A percentile compares a stretch with the other conserved stretches of the same genome.
phyloP scores from a whole-genome alignment of 2,329 filamentous ascomycete genomes.

The Aspergillus phoenicis region DNA sequence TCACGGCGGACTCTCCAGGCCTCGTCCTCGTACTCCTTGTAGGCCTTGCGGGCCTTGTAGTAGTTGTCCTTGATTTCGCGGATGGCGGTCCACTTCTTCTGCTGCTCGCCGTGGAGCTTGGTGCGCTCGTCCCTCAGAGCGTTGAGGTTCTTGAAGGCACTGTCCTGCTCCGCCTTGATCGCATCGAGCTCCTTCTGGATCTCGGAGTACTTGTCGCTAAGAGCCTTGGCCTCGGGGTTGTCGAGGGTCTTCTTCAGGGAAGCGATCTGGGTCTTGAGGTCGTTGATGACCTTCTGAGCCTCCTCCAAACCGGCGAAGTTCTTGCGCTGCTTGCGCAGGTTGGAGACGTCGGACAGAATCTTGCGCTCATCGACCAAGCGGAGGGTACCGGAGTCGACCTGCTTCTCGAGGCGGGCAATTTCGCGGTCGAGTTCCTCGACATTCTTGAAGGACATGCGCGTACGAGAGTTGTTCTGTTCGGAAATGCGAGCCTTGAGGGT shows the following conservation, averaged over 20 bases:
- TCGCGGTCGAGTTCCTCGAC: conserved; percentile 84
- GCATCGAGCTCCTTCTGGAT: conserved; percentile 85
- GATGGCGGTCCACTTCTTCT: conserved; percentile 79
- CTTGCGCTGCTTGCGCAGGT: conserved; percentile 85
- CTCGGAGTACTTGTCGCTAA: conserved; percentile 81
- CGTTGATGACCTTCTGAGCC: conserved; percentile 84
- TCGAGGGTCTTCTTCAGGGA: conserved; percentile 86
- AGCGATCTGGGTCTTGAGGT: conserved; percentile 83
- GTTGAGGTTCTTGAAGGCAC: conserved; percentile 85
- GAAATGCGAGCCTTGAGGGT: conserved; percentile 80
- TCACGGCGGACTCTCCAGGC: conserved; percentile 74
- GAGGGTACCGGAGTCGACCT: conserved; percentile 87
- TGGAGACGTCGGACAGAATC: conserved; percentile 78
- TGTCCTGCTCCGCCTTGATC: conserved; percentile 91
- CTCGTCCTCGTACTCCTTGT: conserved; percentile 79
- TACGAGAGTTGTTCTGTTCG: conserved; percentile 83
- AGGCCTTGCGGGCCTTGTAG: conserved; percentile 80
- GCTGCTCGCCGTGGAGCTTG: conserved; percentile 80
- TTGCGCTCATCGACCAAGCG: conserved; percentile 98
- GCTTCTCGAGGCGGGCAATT: conserved; percentile 77
- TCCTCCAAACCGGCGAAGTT: conserved; percentile 83
- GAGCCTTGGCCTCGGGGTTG: conserved; percentile 84
- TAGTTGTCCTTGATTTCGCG: conserved; percentile 89
- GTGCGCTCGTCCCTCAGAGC: conserved; percentile 81
- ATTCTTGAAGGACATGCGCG: conserved; percentile 81